A percentile compares a stretch with the other conserved stretches of the same genome.
These are phyloP conservation scores for Podaxis sp. DNA, from an alignment of 768 basidiomycete genomes.

Conservation along the genomic window DNA sequence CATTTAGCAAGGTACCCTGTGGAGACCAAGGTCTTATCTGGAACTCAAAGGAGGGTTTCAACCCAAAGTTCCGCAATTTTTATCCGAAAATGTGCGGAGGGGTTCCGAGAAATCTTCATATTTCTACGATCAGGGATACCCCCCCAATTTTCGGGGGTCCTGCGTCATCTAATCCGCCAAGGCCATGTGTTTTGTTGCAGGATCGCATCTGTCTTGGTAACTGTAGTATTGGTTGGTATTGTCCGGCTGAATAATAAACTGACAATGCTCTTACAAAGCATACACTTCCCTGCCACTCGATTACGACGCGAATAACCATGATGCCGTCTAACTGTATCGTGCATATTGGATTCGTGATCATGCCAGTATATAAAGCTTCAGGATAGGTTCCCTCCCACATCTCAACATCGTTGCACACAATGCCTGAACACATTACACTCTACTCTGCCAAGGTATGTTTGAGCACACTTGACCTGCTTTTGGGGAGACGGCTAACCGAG, in stretches of 20 bases:
- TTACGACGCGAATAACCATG: background rate
- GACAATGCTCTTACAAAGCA: background rate
- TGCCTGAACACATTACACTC: conserved; percentile 32
- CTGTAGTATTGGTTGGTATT: no score
- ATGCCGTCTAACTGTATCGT: background rate
- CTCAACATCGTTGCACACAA: conserved; percentile 1
- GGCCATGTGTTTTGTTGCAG: no score
- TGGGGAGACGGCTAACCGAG: background rate
- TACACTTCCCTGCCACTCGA: background rate
- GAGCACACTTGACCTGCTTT: background rate
- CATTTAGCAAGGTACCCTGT: no score
- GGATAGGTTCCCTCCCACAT: background rate
- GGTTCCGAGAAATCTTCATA: no score
- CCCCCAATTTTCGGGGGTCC: no score
- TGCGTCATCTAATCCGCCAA: no score
- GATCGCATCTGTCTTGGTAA: no score
- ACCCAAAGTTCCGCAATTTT: no score
- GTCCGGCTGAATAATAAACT: background rate
- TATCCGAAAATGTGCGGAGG: no score
- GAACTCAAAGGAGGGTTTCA: no score
- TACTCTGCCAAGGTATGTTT: conserved; percentile 42
- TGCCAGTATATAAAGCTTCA: background rate
- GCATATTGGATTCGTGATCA: background rate
- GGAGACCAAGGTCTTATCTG: no score
- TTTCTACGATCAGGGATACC: no score